Evolutionary conservation across 768 basidiomycete genomes (phyloP), one percentile per base, ranked within the genome.

Genomic region (Tylopilus cervinicoccineus): DNA sequence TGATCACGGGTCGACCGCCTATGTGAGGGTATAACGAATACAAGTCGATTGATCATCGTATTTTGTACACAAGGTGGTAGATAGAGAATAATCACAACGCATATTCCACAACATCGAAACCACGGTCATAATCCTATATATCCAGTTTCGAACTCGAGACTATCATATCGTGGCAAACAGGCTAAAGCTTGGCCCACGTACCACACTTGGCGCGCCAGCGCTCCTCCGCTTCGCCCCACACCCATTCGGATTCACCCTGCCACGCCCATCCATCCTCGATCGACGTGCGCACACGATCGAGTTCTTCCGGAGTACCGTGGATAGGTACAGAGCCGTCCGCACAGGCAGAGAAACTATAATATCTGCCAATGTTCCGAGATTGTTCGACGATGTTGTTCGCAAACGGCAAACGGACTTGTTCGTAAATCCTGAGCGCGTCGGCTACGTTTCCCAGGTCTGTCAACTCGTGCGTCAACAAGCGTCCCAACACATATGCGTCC

Each of bases 401-500:
- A 34, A 66, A 62, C 13, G 70, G 64, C 8, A 65, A 56, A 13
- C 72, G 64, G 10, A 65, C 47, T 9, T 55, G 38, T 47, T 72
- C 63, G 48, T 70, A 74, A 16, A 46, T 55, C 23, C 58, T 55
- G 17, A 73, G 53, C 5, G 67, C 68, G 5, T 55, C 33, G 0
- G 44, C 10, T 1, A 71, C 53, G 20, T 63, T 70, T 10, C 46
- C 47, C 2, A 16, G 40, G 23, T 58, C 58, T 5, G 65, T 59
- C 0, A 28, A 20, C 0, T 55, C 50, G 37, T 68, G 61, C 7
- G 58, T 49, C 13, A 71, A 53, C 22, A 70, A 46, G 0, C 55
- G 54, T 0, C 66, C 65, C 22, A 72, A 55, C 12, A 70, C 53
- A 42, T 59, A 59, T 16, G 61, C 65, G 40, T 71, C 72, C 60